Base-by-base conservation (phyloP, 768 basidiomycete genomes). In the Suillus spraguei region DNA sequence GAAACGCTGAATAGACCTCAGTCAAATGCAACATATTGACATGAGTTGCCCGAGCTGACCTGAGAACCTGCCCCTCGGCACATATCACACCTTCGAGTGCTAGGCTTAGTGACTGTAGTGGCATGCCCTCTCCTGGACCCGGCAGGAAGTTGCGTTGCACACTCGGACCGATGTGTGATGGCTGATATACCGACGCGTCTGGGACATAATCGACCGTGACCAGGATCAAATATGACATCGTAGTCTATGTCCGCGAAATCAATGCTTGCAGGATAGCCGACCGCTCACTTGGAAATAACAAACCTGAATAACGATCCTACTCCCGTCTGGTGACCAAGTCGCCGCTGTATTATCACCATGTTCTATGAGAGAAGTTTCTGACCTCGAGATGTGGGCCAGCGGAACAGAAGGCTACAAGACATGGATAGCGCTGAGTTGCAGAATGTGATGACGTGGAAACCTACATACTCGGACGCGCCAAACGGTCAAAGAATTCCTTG, bases 291-390 rank as follows among this genome's bases (percentile, higher is more conserved):
- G 32, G 28, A 52, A 52, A 52, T 60, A 47, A 50, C 87, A 61
- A 63, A 92, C 95, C 77, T 91, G 87, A 24, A 98, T 84, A 60
- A 95, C 85, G 55, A 98, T 86, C 68, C 87, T 82, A 69, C 82
- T 81, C 39, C 91, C 89, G 72, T 95, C 94, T 60, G 89, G 88
- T 20, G 94, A 87, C 95, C 95, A 98, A 69, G 87, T 83, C 14
- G 85, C 86, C 60, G 83, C 77, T 22, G 82, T 65, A 68, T 95
- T 97, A 69, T 88, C 85, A n/a, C 95, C 95, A 72, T 96, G 95
- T 63, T 92, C 89, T 61, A 83, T 74, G 44, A 97, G 79, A 20
- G 94, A 96, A 2, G 86, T 85, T 8, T 87, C 79, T 41, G 93
- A 92, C 60, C 95, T 86, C 38, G 88, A 82, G 20, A 97, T 81